Percentiles rank a stretch among this genome's conserved stretches.
Conservation (phyloP, 2,329 filamentous ascomycete species). For the Botrytis aclada region DNA sequence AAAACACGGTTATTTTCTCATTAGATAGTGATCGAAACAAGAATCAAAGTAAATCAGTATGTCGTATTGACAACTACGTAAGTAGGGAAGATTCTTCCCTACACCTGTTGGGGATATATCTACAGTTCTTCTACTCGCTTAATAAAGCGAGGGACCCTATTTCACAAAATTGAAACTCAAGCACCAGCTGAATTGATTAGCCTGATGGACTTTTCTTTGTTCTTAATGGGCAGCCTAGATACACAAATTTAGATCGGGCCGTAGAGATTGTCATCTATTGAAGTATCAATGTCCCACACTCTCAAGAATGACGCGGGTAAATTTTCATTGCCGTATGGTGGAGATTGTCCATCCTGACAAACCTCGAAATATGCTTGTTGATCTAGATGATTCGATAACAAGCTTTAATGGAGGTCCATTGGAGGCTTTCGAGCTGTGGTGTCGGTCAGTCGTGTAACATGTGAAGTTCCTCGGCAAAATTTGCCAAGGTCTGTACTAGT, state of each 20-base stretch:
- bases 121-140: background rate
- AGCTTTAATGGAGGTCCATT: background rate
- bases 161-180: no score
- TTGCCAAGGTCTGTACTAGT: background rate
- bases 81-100: no score
- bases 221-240: background rate
- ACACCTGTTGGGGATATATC: no score
- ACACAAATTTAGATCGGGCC: background rate
- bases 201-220: background rate
- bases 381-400: background rate
- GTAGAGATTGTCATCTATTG: background rate
- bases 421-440: background rate
- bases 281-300: background rate
- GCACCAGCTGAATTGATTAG: background rate
- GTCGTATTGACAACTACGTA: background rate
- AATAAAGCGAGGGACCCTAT: background rate
- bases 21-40: background rate
- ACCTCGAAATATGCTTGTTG: background rate
- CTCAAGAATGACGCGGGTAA: background rate
- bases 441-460: background rate
- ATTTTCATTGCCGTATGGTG: background rate
- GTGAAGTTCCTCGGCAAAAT: background rate
- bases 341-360: background rate
- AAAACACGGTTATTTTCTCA: background rate
- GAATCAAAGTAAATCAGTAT: background rate